phyloP scores from a whole-genome alignment of 78 protist genomes.

The Guillardia theta region DNA sequence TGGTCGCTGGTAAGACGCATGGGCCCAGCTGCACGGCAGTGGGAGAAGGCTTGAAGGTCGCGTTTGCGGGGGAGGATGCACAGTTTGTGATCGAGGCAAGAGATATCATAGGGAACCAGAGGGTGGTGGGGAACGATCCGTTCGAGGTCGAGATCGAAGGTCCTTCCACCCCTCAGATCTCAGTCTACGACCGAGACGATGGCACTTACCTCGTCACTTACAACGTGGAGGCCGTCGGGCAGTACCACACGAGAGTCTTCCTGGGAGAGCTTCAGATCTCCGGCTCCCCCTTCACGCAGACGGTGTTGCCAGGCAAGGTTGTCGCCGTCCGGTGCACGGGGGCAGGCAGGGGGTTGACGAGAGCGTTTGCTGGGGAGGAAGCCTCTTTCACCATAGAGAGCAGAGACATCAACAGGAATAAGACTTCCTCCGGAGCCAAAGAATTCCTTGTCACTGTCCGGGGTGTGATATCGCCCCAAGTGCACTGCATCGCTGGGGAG shows the following conservation, averaged over 20 bases:
- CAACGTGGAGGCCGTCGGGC: neutral
- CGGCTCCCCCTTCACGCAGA: neutral
- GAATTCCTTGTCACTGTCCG: neutral
- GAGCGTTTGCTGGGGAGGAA: neutral
- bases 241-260: neutral
- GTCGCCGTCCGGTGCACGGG: conserved; percentile 19
- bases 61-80: neutral
- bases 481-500: neutral
- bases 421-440: neutral
- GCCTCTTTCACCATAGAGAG: neutral
- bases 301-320: neutral
- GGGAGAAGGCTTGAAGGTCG: neutral
- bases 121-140: neutral
- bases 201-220: conserved; percentile 11
- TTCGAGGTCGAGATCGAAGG: conserved; percentile 23
- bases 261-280: neutral
- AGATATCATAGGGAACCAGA: neutral
- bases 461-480: neutral
- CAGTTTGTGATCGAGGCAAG: neutral
- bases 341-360: neutral
- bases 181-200: neutral
- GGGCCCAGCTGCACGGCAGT: conserved; percentile 14
- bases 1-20: neutral
- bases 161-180: neutral
- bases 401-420: neutral